phyloP scores from a whole-genome alignment of 495 filamentous ascomycete species.

The Penicillium canariense region DNA sequence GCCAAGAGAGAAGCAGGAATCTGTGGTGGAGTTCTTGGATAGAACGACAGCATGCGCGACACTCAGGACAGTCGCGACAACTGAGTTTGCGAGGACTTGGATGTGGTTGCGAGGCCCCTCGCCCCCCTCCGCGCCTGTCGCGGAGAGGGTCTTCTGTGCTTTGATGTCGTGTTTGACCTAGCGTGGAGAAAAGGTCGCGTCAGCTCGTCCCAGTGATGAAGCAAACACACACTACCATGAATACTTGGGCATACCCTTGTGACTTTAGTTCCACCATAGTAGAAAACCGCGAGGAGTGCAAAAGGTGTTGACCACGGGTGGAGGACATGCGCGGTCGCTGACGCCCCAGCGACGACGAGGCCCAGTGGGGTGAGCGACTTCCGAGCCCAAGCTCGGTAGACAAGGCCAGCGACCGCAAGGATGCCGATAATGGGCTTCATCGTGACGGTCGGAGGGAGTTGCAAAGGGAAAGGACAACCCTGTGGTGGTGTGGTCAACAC shows the following conservation, averaged over 20 bases:
- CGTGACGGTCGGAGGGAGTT: background rate
- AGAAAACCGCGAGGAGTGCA: constrained; percentile 78
- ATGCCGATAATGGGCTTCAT: constrained; percentile 74
- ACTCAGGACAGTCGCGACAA: constrained; percentile 70
- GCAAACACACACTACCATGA: too few species aligned
- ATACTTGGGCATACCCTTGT: constrained; percentile 62
- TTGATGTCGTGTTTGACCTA: constrained; percentile 88
- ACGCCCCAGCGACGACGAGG: constrained; percentile 63
- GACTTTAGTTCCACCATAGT: constrained; percentile 75
- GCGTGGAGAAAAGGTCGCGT: background rate
- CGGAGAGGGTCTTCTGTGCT: constrained; percentile 70
- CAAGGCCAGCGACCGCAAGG: constrained; percentile 59
- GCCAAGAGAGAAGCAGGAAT: constrained; percentile 38
- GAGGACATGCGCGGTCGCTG: constrained; percentile 74
- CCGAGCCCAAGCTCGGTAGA: constrained; percentile 67
- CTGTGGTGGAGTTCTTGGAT: constrained; percentile 12
- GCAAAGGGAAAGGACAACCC: background rate
- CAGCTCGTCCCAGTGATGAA: constrained; percentile 1
- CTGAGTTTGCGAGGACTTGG: constrained; percentile 89
- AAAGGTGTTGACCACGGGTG: constrained; percentile 94
- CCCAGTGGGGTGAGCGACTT: constrained; percentile 76
- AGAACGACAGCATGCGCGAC: constrained; percentile 69
- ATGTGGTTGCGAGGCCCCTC: constrained; percentile 80
- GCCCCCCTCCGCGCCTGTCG: constrained; percentile 66
- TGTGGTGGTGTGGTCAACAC: constrained; percentile 1